A percentile compares a stretch with the other conserved stretches of the same genome.
phyloP scores from a whole-genome alignment of 352 stramenopile species.

The Pythium monospermum region DNA sequence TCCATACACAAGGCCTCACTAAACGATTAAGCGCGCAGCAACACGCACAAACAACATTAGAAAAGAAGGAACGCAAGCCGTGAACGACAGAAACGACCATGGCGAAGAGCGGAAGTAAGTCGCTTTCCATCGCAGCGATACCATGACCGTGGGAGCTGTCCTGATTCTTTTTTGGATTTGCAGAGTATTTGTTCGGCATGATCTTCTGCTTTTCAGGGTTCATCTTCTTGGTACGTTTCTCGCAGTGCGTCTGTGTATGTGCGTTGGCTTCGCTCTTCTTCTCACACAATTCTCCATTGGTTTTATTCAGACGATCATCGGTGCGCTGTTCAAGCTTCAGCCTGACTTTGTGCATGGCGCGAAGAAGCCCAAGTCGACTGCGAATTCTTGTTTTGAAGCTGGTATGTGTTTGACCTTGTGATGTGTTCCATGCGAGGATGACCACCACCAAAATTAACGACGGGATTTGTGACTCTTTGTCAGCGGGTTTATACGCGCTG shows the following conservation, averaged over 20 bases:
- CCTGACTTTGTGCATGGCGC: conserved; percentile 63
- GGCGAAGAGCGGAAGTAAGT: conserved; percentile 23
- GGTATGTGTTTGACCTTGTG: conserved; percentile 33
- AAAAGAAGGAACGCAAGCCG: too few species aligned
- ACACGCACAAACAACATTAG: too few species aligned
- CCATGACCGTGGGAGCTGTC: too few species aligned
- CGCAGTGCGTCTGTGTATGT: too few species aligned
- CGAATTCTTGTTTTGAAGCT: conserved; percentile 73
- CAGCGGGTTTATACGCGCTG: conserved; percentile 56
- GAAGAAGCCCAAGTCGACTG: conserved; percentile 66
- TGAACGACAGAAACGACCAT: conserved; percentile 3
- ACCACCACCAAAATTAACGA: too few species aligned
- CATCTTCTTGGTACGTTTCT: conserved; percentile 74
- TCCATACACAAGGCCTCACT: too few species aligned
- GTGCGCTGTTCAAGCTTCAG: conserved; percentile 68
- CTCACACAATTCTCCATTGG: not conserved
- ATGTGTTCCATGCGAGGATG: too few species aligned
- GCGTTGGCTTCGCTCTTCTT: not conserved
- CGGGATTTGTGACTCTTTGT: too few species aligned
- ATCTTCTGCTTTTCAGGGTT: conserved; percentile 77
- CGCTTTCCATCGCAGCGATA: too few species aligned
- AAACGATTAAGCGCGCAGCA: too few species aligned
- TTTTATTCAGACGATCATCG: conserved; percentile 50
- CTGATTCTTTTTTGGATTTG: not conserved
- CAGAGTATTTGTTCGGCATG: conserved; percentile 69